phyloP scores from a whole-genome alignment of 164 flowering plant genomes.

The Chloranthus sessilifolius region DNA sequence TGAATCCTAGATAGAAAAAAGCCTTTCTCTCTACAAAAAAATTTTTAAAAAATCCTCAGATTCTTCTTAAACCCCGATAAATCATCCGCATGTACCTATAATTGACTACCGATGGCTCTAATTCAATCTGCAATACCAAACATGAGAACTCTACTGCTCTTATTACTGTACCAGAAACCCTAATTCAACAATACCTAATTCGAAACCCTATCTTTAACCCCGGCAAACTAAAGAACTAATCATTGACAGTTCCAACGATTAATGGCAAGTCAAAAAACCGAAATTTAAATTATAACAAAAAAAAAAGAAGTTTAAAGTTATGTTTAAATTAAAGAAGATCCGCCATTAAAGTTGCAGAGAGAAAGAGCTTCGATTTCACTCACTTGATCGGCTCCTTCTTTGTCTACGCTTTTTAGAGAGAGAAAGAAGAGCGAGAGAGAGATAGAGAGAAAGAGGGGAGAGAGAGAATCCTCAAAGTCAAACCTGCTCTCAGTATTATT shows the following conservation, averaged over 20 bases:
- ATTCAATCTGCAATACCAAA: neutral
- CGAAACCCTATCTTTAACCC: slow-evolving; percentile 19
- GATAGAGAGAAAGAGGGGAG: neutral
- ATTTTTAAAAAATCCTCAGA: too few relatives aligned
- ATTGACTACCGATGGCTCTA: neutral
- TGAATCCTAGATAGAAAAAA: too few relatives aligned
- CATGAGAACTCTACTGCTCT: neutral
- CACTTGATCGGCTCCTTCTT: too few relatives aligned
- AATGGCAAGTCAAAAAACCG: slow-evolving; percentile 16
- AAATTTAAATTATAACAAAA: slow-evolving; percentile 1
- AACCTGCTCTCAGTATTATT: too few relatives aligned
- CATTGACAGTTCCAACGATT: slow-evolving; percentile 22
- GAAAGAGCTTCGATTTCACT: neutral
- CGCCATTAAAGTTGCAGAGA: slow-evolving; percentile 18
- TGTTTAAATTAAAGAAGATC: slow-evolving; percentile 9
- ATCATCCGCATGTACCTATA: too few relatives aligned
- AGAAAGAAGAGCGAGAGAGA: slow-evolving; percentile 1
- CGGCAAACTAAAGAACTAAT: slow-evolving; percentile 18
- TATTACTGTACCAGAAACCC: slow-evolving; percentile 1
- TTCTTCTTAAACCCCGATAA: too few relatives aligned
- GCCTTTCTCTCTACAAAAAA: too few relatives aligned
- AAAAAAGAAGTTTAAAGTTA: neutral
- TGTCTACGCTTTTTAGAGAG: neutral
- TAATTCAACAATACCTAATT: neutral
- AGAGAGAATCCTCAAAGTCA: too few relatives aligned